Evolutionary conservation across 805 yeast genomes (phyloP), one percentile per base, ranked within the genome.

Genomic region (Teunomyces panamensis): DNA sequence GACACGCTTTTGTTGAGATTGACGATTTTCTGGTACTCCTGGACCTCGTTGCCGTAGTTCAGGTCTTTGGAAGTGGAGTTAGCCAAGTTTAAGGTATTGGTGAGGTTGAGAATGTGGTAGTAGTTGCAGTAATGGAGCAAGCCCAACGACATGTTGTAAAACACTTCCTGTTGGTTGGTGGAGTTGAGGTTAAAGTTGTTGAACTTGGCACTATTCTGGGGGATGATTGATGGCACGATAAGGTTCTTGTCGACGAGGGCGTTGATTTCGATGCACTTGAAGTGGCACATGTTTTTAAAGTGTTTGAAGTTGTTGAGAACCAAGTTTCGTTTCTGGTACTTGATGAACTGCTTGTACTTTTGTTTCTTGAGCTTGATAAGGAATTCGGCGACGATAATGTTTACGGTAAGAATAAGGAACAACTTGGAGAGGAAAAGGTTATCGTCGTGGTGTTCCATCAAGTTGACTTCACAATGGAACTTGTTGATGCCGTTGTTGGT

Each of bases 11-110:
- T 57, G 33, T 63, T 51, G 26, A 67, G 53, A 50, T 66, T 53
- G 27, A 60, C 46, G 24, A 67, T 54, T 44, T 65, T 65, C 34
- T 67, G 71, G 45, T 67, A 68, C 35, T 65, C 65, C 46, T 63
- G 64, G 11, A 51, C 53, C 39, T 60, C 56, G 32, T 56, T 49
- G 11, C 57, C 52, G 44, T 49, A 54, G 46, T 49, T 50, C 44
- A 57, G 60, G 17, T 48, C 52, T 27, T 42, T 33, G 29, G 41
- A 44, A 4, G 44, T 29, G 45, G 13, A 14, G 26, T 11, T 28
- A 9, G 48, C 42, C 16, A 50, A 47, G 44, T 56, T 55, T 14
- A 57, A 54, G 9, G 64, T 58, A 41, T 62, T 59, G 32, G 64
- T 62, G 30, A 63, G 49, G 44, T 62, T 65, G 47, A 62, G 56